These are phyloP conservation scores for Aureobasidium subglaciale DNA, from an alignment of 2,329 filamentous ascomycete species.

Conservation along the genomic window DNA sequence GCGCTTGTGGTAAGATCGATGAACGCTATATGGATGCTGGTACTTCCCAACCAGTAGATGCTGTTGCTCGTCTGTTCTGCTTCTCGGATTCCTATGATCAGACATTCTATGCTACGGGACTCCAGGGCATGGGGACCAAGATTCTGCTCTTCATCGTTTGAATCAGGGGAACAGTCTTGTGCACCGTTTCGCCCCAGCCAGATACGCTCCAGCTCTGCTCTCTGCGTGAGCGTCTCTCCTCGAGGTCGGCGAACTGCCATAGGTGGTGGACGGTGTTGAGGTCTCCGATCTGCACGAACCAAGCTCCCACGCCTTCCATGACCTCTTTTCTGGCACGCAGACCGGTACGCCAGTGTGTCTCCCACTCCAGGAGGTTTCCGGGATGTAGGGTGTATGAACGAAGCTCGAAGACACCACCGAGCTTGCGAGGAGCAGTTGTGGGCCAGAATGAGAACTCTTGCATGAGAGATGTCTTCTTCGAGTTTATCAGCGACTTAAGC, in stretches of 20 bases:
- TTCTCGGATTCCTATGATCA: background rate
- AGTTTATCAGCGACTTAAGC: slow-evolving; percentile 75
- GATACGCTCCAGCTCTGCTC: slow-evolving; percentile 94
- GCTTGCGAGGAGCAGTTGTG: slow-evolving; percentile 77
- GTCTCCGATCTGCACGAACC: slow-evolving; percentile 98
- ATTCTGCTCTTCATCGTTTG: slow-evolving; percentile 94
- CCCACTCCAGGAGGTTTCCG: slow-evolving; percentile 94
- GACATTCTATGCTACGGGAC: slow-evolving; percentile 50
- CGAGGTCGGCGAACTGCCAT: slow-evolving; percentile 96
- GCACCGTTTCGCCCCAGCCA: slow-evolving; percentile 94
- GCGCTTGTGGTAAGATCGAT: background rate
- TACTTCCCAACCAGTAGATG: slow-evolving; percentile 5
- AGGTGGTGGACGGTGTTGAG: slow-evolving; percentile 96
- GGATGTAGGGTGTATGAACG: slow-evolving; percentile 95
- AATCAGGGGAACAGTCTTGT: slow-evolving; percentile 96
- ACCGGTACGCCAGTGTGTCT: slow-evolving; percentile 93
- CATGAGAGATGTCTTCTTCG: slow-evolving; percentile 88
- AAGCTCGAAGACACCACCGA: slow-evolving; percentile 91
- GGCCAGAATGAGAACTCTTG: slow-evolving; percentile 99
- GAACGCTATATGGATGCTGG: slow-evolving; percentile 8
- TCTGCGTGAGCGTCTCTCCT: slow-evolving; percentile 81
- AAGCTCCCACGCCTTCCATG: slow-evolving; percentile 89
- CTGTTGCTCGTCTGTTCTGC: background rate
- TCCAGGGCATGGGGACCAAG: slow-evolving; percentile 93
- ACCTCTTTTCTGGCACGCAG: slow-evolving; percentile 87